These are phyloP conservation scores for Fusarium sp. DNA, from an alignment of 2,329 filamentous ascomycete genomes.

Conservation along the genomic window DNA sequence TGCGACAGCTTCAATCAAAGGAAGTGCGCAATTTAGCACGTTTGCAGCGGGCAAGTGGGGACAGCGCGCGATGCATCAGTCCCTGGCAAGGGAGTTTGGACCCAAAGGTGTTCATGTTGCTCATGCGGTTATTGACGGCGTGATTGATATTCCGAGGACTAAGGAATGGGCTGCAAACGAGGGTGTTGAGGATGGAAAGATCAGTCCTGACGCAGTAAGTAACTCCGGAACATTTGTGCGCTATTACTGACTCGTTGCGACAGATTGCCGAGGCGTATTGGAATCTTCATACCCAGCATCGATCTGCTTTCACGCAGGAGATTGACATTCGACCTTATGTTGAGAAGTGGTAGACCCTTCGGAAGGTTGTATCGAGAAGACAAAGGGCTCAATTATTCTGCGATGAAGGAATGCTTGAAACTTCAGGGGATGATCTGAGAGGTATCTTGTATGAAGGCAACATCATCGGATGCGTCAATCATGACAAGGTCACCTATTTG, in stretches of 20 bases:
- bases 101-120: slow-evolving; percentile 86
- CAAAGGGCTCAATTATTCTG: no score
- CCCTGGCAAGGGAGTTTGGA: slow-evolving; percentile 84
- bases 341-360: slow-evolving; percentile 78
- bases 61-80: slow-evolving; percentile 78
- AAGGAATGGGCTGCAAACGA: slow-evolving; percentile 63
- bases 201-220: slow-evolving; percentile 79
- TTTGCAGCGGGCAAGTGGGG: slow-evolving; percentile 89
- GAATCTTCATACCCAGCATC: slow-evolving; percentile 83
- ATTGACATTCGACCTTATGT: slow-evolving; percentile 83
- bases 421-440: no score
- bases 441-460: no score
- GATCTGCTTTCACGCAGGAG: slow-evolving; percentile 84
- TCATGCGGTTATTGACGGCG: slow-evolving; percentile 85
- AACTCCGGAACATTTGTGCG: neutral
- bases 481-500: no score
- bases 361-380: no score
- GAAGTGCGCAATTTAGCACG: slow-evolving; percentile 73
- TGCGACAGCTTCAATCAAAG: slow-evolving; percentile 83
- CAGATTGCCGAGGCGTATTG: slow-evolving; percentile 91
- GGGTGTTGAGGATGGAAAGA: slow-evolving; percentile 69
- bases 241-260: slow-evolving; percentile 13
- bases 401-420: no score
- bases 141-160: slow-evolving; percentile 83
- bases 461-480: no score